These are phyloP conservation scores for Piper longum DNA, from an alignment of 164 flowering plant species.

Conservation along the genomic window DNA sequence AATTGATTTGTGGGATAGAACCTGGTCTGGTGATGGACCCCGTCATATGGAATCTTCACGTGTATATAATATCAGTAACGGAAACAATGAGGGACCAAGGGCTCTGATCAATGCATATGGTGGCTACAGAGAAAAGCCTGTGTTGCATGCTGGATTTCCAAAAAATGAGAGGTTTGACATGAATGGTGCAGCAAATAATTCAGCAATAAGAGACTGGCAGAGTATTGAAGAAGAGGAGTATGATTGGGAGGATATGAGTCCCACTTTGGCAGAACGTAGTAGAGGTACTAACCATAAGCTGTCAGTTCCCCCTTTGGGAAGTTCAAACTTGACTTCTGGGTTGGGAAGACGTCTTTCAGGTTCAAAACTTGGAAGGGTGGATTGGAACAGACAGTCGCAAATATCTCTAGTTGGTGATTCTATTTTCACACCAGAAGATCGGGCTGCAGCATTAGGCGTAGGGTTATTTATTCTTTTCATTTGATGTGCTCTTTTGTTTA, in stretches of 20 bases:
- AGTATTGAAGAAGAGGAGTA: slow-evolving; percentile 93
- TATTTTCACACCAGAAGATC: slow-evolving; percentile 21
- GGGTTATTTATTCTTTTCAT: slow-evolving; percentile 15
- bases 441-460: slow-evolving; percentile 21
- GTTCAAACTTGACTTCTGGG: slow-evolving; percentile 12
- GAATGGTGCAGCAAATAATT: slow-evolving; percentile 23
- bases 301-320: slow-evolving; percentile 18
- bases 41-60: slow-evolving; percentile 21
- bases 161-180: slow-evolving; percentile 22
- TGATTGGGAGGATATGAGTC: slow-evolving; percentile 95
- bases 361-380: slow-evolving; percentile 19
- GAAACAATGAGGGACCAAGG: slow-evolving; percentile 42
- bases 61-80: slow-evolving; percentile 26
- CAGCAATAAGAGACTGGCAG: slow-evolving; percentile 49
- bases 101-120: slow-evolving; percentile 93
- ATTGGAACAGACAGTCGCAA: slow-evolving; percentile 27
- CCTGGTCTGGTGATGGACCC: slow-evolving; percentile 19
- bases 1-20: slow-evolving; percentile 37
- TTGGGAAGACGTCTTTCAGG: slow-evolving; percentile 16
- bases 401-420: slow-evolving; percentile 26
- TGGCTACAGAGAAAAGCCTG: slow-evolving; percentile 32
- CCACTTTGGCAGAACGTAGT: slow-evolving; percentile 45
- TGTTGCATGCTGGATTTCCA: slow-evolving; percentile 23
- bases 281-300: slow-evolving; percentile 24
- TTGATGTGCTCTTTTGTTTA: not conserved